Conservation (phyloP, 345 rosid species). For the Linum usitatissimum region DNA sequence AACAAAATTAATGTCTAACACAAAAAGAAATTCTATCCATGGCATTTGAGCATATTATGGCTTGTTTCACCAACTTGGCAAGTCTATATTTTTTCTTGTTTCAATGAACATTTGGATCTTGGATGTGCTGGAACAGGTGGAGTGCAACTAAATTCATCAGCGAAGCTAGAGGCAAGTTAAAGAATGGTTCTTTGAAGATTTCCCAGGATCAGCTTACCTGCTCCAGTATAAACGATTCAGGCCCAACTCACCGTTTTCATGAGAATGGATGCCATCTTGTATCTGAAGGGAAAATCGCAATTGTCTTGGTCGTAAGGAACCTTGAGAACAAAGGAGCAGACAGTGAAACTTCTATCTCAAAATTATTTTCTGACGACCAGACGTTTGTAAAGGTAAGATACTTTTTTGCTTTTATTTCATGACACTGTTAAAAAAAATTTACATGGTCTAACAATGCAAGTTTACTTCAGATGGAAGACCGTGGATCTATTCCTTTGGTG, state of each 20-base stretch:
- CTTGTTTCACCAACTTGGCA: too few species aligned
- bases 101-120: slow-evolving; percentile 6
- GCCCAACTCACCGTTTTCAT: slow-evolving; percentile 28
- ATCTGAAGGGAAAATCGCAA: slow-evolving; percentile 53
- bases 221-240: slow-evolving; percentile 29
- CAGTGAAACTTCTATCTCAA: slow-evolving; percentile 20
- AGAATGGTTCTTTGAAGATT: slow-evolving; percentile 33
- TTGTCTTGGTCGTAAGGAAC: slow-evolving; percentile 40
- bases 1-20: too few species aligned
- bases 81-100: neutral
- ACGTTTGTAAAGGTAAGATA: slow-evolving; percentile 43
- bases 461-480: slow-evolving; percentile 51
- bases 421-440: neutral
- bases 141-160: slow-evolving; percentile 30
- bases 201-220: slow-evolving; percentile 31
- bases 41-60: too few species aligned
- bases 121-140: slow-evolving; percentile 36
- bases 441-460: neutral
- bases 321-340: slow-evolving; percentile 17
- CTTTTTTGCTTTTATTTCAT: neutral
- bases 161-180: slow-evolving; percentile 24
- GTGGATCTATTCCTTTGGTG: slow-evolving; percentile 49
- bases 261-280: slow-evolving; percentile 42
- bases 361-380: slow-evolving; percentile 35
- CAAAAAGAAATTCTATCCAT: too few species aligned